phyloP scores from a whole-genome alignment of 768 basidiomycete genomes.

The Trametes maxima region DNA sequence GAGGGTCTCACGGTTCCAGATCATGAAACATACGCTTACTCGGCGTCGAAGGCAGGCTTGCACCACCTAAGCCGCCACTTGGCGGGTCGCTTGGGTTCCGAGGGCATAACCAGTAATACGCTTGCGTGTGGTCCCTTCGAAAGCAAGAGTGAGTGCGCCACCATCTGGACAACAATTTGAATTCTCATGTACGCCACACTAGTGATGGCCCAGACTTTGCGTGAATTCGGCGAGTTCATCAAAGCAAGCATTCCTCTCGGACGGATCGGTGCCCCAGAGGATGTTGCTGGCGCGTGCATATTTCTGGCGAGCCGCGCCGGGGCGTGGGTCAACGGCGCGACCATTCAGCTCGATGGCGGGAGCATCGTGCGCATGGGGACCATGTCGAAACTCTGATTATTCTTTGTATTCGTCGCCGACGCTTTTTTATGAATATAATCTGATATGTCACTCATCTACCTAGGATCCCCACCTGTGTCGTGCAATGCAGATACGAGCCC shows the following conservation, averaged over 20 bases:
- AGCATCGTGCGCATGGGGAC: conserved; percentile 43
- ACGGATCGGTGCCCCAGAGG: conserved; percentile 63
- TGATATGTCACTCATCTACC: too few relatives aligned
- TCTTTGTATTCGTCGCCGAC: too few relatives aligned
- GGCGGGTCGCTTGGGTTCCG: conserved; percentile 55
- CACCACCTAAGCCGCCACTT: conserved; percentile 63
- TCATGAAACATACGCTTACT: conserved; percentile 67
- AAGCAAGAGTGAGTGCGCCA: conserved; percentile 34
- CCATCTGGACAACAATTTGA: neutral
- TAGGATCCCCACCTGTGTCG: too few relatives aligned
- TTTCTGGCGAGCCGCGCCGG: conserved; percentile 64
- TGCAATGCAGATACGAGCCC: too few relatives aligned
- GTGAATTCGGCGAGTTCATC: conserved; percentile 46
- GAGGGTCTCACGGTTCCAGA: conserved; percentile 56
- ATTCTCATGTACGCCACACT: neutral
- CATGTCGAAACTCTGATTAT: neutral
- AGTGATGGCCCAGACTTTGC: conserved; percentile 61
- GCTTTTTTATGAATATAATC: too few relatives aligned
- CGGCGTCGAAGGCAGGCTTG: conserved; percentile 63
- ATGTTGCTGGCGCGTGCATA: conserved; percentile 63
- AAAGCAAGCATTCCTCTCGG: conserved; percentile 47
- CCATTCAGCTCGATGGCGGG: conserved; percentile 65
- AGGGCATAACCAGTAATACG: conserved; percentile 63
- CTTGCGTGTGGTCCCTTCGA: conserved; percentile 55
- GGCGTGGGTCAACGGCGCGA: conserved; percentile 64